phyloP scores from a whole-genome alignment of 352 stramenopile genomes.

The Pythium folliculosum region DNA sequence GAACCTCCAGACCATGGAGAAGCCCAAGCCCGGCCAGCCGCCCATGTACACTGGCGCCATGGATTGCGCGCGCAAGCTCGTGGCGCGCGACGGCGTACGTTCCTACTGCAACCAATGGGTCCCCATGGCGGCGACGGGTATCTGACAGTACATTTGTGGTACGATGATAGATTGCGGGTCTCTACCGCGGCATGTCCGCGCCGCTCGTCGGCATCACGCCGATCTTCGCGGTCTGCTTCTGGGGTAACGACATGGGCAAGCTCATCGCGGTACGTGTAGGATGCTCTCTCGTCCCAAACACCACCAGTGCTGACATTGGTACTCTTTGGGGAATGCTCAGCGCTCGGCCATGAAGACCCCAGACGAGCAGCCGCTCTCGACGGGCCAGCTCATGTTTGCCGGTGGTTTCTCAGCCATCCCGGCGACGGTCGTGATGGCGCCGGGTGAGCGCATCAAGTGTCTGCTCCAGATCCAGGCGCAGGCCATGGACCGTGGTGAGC shows the following conservation, averaged over 20 bases:
- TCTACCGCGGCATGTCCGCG: slow-evolving; percentile 96
- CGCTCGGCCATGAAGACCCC: slow-evolving; percentile 63
- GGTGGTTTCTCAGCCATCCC: slow-evolving; percentile 90
- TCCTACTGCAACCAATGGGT: too few species aligned
- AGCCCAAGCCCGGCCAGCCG: slow-evolving; percentile 57
- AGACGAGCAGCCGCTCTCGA: slow-evolving; percentile 63
- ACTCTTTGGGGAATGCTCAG: slow-evolving; percentile 28
- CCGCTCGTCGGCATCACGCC: slow-evolving; percentile 94
- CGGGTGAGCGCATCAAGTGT: slow-evolving; percentile 97
- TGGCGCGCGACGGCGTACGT: slow-evolving; percentile 92
- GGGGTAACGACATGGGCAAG: slow-evolving; percentile 97
- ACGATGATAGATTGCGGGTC: slow-evolving; percentile 60
- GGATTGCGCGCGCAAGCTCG: slow-evolving; percentile 92
- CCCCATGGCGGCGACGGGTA: too few species aligned
- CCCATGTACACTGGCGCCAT: slow-evolving; percentile 84
- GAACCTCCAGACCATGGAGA: slow-evolving; percentile 91
- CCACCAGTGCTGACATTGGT: too few species aligned
- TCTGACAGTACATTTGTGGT: too few species aligned
- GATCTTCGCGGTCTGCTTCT: slow-evolving; percentile 98
- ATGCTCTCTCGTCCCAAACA: too few species aligned
- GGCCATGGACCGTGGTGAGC: slow-evolving; percentile 72
- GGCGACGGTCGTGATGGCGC: slow-evolving; percentile 92
- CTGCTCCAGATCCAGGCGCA: slow-evolving; percentile 93
- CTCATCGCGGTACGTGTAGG: slow-evolving; percentile 84
- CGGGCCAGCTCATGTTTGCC: slow-evolving; percentile 88